These are phyloP conservation scores for Fusarium zealandicum DNA, from an alignment of 2,329 filamentous ascomycete genomes.

Conservation along the genomic window DNA sequence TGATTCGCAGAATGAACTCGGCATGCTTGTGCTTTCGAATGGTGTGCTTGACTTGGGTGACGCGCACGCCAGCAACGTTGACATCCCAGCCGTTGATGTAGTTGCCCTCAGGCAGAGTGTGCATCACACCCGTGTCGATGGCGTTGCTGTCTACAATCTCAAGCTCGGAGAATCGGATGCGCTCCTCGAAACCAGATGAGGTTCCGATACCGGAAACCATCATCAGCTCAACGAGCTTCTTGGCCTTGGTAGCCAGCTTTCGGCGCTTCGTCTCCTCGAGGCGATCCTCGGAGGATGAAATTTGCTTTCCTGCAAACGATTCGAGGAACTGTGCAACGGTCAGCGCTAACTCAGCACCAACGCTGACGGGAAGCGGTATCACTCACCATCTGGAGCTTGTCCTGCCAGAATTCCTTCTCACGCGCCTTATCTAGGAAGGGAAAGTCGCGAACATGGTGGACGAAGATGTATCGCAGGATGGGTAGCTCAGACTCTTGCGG, in stretches of 20 bases:
- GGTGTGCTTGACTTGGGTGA: conserved; percentile 81
- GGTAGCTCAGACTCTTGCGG: conserved; percentile 94
- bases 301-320: conserved; percentile 95
- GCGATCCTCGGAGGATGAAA: conserved; percentile 94
- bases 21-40: conserved; percentile 92
- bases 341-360: conserved; percentile 1
- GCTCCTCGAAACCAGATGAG: conserved; percentile 95
- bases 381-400: conserved; percentile 91
- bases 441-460: conserved; percentile 96
- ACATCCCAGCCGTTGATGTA: conserved; percentile 93
- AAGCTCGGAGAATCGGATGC: conserved; percentile 95
- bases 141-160: conserved; percentile 94
- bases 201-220: conserved; percentile 98
- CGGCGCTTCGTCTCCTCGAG: conserved; percentile 94
- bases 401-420: conserved; percentile 99
- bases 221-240: conserved; percentile 98
- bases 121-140: conserved; percentile 86
- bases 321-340: conserved; percentile 78
- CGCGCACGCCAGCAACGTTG: conserved; percentile 89
- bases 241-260: conserved; percentile 90
- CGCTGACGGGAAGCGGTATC: background rate
- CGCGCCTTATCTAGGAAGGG: conserved; percentile 95
- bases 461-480: conserved; percentile 94
- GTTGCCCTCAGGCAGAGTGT: conserved; percentile 89
- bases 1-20: conserved; percentile 89